Evolutionary conservation across 2,329 filamentous ascomycete species (phyloP), one percentile per base, ranked within the genome.

Genomic region (Calonectria montana): DNA sequence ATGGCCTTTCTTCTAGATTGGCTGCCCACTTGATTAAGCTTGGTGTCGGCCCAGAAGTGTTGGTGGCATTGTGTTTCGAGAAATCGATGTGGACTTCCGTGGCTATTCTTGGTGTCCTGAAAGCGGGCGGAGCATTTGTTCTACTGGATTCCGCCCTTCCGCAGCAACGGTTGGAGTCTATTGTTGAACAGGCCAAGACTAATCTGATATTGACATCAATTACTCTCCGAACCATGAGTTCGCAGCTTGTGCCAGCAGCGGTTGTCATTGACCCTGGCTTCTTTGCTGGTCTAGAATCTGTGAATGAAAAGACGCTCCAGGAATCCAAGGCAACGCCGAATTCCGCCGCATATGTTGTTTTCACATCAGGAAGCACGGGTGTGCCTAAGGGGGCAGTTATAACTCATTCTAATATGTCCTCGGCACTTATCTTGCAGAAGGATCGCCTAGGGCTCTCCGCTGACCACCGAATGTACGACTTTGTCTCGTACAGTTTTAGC

Each of bases 1-100:
- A 86, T 45, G 69, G 72, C 0, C 76, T 82, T 13, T 85, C 86
- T 1, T 82, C 81, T 39, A 71, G 78, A 2, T 79, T 87, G 15
- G 85, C 85, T 6, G 72, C 73, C 12, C 76, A 82, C 63, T 79
- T 87, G 0, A 65, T 80, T 16, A 72, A 75, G 5, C 71, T 77
- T 31, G 80, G 80, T 16, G 74, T 84, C 23, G 45, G 69, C 2
- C 74, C 75, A 4, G 81, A 80, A 37, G 61, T 27, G 3, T n/a
- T 73, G 1, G 70, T 78, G 15, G 70, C 69, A 2, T 35, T 77
- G 25, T 74, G 72, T 27, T 77, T 78, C 50, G 75, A 79, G 39
- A 79, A 79, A 61, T 79, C 76, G 4, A 62, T 66, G 39, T 75
- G 76, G 74, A 67, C 71, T 3, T 47, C 74, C 2, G 72, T 80